Evolutionary conservation across 2,329 filamentous ascomycete genomes (phyloP), one percentile per base, ranked within the genome.

Genomic region (Aureobasidium musti): DNA sequence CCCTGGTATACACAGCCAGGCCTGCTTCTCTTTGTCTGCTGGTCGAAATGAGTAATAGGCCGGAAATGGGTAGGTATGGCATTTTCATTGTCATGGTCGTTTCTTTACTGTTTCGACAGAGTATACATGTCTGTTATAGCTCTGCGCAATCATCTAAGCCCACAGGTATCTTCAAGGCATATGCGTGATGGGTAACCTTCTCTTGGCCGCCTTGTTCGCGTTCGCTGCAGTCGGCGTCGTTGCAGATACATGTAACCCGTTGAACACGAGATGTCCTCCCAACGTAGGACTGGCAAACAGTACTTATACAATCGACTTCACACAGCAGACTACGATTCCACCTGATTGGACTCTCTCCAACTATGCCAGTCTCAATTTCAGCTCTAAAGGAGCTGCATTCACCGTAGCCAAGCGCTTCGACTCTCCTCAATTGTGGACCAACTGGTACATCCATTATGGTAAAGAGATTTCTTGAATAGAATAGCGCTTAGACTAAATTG

Each of bases 371-470:
- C 80, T 84, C 60, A 82, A 78, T 60, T 80, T 80, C 67, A 73
- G 68, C 37, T 57, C 75, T 10, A 75, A 79, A 23, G 83, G 83
- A 28, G 82, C 81, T 52, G 76, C 80, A n/a, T 84, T 85, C 73
- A 79, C 74, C 45, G 81, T 85, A 69, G 74, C 73, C 53, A 81
- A 80, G 69, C 77, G 77, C 37, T 79, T 77, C 17, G 78, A 85
- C 68, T 81, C 83, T 1, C 83, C 83, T 28, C 79, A 79, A 50
- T 75, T 82, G 61, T 72, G 71, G 67, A 76, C 75, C 13, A 61
- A 77, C 49, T 82, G 83, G 72, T 84, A 83, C 75, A 79, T 86
- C 72, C 79, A 84, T 71, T 85, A 84, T 69, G 84, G 84, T 59
- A n/a, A n/a, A n/a, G n/a, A n/a, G n/a, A n/a, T n/a, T n/a, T n/a